A percentile compares a stretch with the other conserved stretches of the same genome.
Evolutionary conservation across 169 alveolate genomes (phyloP).

Genomic region (Ichthyophthirius multifiliis): DNA sequence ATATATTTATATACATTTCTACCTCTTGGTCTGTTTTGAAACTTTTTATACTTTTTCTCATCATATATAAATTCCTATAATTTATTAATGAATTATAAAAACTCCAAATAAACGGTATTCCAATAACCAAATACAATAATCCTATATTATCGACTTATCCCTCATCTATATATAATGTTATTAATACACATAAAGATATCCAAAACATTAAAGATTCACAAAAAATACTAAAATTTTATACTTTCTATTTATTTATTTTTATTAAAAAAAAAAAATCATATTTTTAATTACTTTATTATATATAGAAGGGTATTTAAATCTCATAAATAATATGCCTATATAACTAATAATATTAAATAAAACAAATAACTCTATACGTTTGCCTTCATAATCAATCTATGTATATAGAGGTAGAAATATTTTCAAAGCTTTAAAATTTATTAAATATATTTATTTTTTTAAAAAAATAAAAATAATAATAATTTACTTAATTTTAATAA

Average conservation of each 20-base stretch:
- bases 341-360: background rate
- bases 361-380: background rate
- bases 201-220: constrained; percentile 4
- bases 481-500: too few species aligned
- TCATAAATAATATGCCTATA: background rate
- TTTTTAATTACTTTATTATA: background rate
- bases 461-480: too few species aligned
- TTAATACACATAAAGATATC: background rate
- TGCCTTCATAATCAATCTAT: constrained; percentile 5
- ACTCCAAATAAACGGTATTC: constrained; percentile 9
- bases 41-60: background rate
- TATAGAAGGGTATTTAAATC: background rate
- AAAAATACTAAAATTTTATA: background rate
- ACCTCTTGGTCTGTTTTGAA: background rate
- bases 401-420: constrained; percentile 10
- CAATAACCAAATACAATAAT: background rate
- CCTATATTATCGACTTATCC: constrained; percentile 16
- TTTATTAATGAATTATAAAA: background rate
- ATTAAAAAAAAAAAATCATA: too few species aligned
- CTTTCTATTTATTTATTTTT: too few species aligned
- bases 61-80: background rate
- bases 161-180: constrained; percentile 5
- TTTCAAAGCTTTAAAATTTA: constrained; percentile 20
- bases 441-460: too few species aligned
- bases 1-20: background rate